These are phyloP conservation scores for Lycium barbarum DNA, from an alignment of 257 asterid genomes.

Conservation along the genomic window DNA sequence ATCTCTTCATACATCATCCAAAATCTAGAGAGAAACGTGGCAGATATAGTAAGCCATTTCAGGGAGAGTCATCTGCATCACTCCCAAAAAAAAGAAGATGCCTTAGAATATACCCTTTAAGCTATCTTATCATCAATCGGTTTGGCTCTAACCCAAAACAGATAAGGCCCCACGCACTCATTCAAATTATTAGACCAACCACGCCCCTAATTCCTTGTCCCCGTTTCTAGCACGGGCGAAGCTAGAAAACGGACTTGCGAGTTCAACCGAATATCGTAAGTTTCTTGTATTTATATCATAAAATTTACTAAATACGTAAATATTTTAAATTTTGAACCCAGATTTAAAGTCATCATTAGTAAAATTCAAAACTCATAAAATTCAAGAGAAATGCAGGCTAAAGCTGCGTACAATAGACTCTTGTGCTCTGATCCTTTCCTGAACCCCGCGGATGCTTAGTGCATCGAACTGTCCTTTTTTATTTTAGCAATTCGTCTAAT, in stretches of 20 bases:
- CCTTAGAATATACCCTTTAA: conserved; percentile 48
- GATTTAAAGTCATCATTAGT: too few relatives aligned
- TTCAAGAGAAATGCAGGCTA: too few relatives aligned
- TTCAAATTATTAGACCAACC: not conserved
- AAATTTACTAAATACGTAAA: too few relatives aligned
- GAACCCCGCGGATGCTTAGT: too few relatives aligned
- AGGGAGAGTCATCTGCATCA: not conserved
- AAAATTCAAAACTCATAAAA: too few relatives aligned
- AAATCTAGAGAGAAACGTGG: conserved; percentile 1
- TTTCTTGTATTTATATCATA: too few relatives aligned
- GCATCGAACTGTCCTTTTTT: too few relatives aligned
- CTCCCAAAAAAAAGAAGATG: conserved; percentile 44
- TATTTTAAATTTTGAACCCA: too few relatives aligned
- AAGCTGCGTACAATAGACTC: too few relatives aligned
- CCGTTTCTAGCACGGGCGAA: not conserved
- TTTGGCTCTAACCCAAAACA: conserved; percentile 19
- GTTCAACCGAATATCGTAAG: not conserved
- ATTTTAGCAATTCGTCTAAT: too few relatives aligned
- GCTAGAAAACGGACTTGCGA: too few relatives aligned
- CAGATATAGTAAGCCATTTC: not conserved
- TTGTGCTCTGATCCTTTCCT: too few relatives aligned
- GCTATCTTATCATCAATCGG: conserved; percentile 13
- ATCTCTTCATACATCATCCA: not conserved
- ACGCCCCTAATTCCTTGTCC: not conserved
- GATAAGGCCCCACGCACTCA: conserved; percentile 26